Base-by-base conservation (phyloP, 164 flowering plant species). In the Annona cherimola region DNA sequence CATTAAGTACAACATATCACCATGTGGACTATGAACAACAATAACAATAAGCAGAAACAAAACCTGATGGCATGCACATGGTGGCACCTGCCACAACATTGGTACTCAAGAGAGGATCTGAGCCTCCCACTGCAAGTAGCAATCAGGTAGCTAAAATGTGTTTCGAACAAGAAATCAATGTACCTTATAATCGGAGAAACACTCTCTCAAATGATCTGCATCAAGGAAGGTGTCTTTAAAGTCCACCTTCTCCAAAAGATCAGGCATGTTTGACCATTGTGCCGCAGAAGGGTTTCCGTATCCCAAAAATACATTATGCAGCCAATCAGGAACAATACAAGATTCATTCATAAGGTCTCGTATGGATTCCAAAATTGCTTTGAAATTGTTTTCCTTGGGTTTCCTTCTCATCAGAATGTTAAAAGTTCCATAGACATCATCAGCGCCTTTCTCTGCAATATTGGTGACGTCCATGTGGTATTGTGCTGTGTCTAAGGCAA, bases 331-430 rank as follows among this genome's bases (percentile, higher is more conserved):
- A 78, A 96, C 99, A 72, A 96, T 88, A 79, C 99, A 96, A 45
- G 89, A 86, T 82, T 96, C 99, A 86, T 96, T 96, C 99, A 96
- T 96, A n/a, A 96, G 90, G 82, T 96, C 99, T 78, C 98, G 83
- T 62, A 96, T 96, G 40, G 98, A 93, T 77, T 96, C 99, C 68
- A 96, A 82, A 78, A 96, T 96, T 66, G 99, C 99, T 80, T 96
- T 96, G 76, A 96, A 96, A 75, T 96, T 96, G 75, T 96, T 96
- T 80, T 96, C 99, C 81, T 96, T 96, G 11, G 99, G 99, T 78
- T 96, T 96, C 81, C 99, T 88, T 78, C 99, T 89, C 94, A 96
- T 87, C 74, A 96, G 76, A 61, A 96, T 74, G 81, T 96, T 90
- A 69, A 96, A 96, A 64, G 98, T 84, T 63, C 94, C 86, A 84